Percentiles rank a stretch among this genome's conserved stretches.
Evolutionary conservation across 805 yeast species (phyloP).

Genomic region (Nakazawaea wyomingensis): DNA sequence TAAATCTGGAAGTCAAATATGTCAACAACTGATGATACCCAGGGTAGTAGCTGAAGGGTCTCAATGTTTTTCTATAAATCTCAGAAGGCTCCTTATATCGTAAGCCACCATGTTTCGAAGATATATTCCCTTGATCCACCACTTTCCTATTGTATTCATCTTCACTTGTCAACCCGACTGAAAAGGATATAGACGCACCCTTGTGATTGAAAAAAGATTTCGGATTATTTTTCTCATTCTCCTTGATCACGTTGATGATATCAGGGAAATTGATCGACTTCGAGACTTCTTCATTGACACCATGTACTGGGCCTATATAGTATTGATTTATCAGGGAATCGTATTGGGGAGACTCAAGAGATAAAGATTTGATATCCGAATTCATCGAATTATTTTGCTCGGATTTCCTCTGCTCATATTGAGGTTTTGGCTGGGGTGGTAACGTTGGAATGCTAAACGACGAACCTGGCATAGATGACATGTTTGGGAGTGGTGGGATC

Average conservation of each 20-base stretch:
- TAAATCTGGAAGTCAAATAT: slow-evolving; percentile 68
- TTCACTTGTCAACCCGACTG: slow-evolving; percentile 40
- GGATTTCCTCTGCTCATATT: slow-evolving; percentile 8
- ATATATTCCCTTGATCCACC: slow-evolving; percentile 13
- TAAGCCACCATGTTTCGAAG: slow-evolving; percentile 28
- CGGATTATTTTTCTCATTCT: slow-evolving; percentile 35
- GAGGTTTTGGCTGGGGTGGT: slow-evolving; percentile 10
- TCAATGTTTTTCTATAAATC: slow-evolving; percentile 66
- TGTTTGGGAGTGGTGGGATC: no score
- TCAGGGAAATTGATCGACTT: slow-evolving; percentile 54
- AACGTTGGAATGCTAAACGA: slow-evolving; percentile 5
- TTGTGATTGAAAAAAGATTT: slow-evolving; percentile 28
- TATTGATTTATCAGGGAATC: slow-evolving; percentile 64
- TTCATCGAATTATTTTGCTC: background rate
- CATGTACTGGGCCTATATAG: slow-evolving; percentile 46
- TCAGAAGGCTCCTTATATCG: slow-evolving; percentile 64
- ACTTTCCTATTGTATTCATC: slow-evolving; percentile 24
- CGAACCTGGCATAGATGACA: no score
- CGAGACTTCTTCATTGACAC: slow-evolving; percentile 26
- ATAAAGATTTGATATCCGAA: slow-evolving; percentile 4
- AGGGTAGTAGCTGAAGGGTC: slow-evolving; percentile 84
- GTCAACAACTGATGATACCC: slow-evolving; percentile 81
- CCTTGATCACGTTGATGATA: slow-evolving; percentile 41
- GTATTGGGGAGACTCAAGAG: slow-evolving; percentile 34
- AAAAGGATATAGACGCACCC: slow-evolving; percentile 39